Base-by-base conservation (phyloP, 441 rosid genomes). In the Erodium texanum region DNA sequence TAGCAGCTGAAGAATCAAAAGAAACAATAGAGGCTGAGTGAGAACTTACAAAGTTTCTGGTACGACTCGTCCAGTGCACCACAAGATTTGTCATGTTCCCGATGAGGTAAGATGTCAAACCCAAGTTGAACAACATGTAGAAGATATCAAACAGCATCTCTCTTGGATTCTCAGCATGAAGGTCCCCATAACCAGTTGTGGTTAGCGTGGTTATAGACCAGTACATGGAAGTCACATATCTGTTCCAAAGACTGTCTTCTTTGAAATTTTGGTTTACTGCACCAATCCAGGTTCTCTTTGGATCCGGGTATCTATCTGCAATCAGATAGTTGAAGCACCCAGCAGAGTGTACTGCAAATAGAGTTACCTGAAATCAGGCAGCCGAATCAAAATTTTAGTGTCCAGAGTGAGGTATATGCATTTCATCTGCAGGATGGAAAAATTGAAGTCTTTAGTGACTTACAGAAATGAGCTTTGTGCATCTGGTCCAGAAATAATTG, bases 81-180 rank as follows among this genome's bases (percentile, higher is more conserved):
- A 84, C 90, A 1, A 87, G 89, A 73, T 87, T 85, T 56, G 93
- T 87, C 93, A 87, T 85, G 70, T 87, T 87, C 23, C 93, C 93
- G 38, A 87, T 87, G 68, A 87, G 78, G 77, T 87, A 87, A 74
- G 93, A 74, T 2, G 90, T 87, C 65, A 87, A 73, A 65, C 90
- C 93, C 43, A 87, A 80, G 78, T 86, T 82, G 74, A 87, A 87
- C 54, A 87, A 73, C 93, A 87, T 87, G 80, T 84, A 87, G 70
- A 87, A 83, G 59, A 84, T 84, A 68, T 82, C 86, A 64, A 87
- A 87, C 15, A 87, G 66, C 93, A 87, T 87, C 77, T 87, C 93
- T 73, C 86, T 87, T 16, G 93, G 71, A 70, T 87, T 87, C 77
- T 80, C 81, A 59, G 93, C 80, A 68, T 85, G 90, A 62, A 87